phyloP scores from a whole-genome alignment of 495 filamentous ascomycete species.

The Neurospora intermedia region DNA sequence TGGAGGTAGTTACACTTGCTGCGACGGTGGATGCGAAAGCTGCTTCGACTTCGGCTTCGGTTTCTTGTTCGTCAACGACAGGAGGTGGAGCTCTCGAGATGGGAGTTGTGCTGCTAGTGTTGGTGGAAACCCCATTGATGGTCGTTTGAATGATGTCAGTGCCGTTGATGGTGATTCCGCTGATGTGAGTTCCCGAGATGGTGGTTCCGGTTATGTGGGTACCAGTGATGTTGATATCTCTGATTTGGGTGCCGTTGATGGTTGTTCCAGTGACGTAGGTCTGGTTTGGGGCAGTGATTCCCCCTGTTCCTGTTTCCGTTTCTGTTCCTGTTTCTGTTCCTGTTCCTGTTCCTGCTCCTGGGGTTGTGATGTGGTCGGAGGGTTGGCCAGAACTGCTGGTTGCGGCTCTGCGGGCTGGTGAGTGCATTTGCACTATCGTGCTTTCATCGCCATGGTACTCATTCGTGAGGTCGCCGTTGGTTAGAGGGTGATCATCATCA shows the following conservation, averaged over 20 bases:
- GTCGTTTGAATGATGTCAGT: rapidly evolving
- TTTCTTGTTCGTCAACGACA: neutral
- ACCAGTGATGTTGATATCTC: too few species aligned
- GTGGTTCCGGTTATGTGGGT: neutral
- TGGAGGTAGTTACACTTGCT: neutral
- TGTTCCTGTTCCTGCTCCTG: neutral
- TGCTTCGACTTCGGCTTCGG: neutral
- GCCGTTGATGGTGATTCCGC: neutral
- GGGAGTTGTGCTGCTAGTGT: too few species aligned
- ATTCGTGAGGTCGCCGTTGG: neutral
- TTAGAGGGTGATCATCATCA: neutral
- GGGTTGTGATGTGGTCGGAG: neutral
- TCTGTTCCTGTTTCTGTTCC: neutral
- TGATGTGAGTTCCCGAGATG: neutral
- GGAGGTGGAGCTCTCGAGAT: neutral
- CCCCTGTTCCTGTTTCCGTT: neutral
- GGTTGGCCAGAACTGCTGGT: neutral
- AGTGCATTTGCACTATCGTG: neutral
- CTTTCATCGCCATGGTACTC: neutral
- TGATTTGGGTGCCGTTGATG: neutral
- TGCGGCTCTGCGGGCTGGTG: neutral
- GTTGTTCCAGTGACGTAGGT: neutral
- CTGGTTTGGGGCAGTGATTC: neutral
- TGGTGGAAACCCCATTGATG: neutral
- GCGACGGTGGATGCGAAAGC: neutral